Evolutionary conservation across 805 yeast genomes (phyloP), one percentile per base, ranked within the genome.

Genomic region (Sugiyamaella boreocaroliniensis): DNA sequence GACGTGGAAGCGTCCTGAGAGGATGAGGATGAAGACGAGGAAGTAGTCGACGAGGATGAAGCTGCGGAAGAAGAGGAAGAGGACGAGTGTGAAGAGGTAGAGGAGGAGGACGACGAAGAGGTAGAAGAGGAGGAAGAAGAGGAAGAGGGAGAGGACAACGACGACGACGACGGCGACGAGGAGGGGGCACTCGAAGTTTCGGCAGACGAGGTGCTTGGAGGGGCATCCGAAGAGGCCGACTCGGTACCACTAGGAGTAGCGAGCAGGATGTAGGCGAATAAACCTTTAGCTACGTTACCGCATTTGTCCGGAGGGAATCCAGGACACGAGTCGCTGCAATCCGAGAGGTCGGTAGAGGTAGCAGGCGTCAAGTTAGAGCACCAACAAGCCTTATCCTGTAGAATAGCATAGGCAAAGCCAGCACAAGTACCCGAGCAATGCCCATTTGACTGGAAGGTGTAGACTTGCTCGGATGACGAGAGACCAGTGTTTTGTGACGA

Each of bases 361-460:
- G 61, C 70, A 0, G 88, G 87, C 18, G 74, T 65, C 8, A 61
- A 56, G 60, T 82, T 74, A 5, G 86, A 74, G 62, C 89, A 83
- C 83, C 85, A 83, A 64, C 89, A 83, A 45, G 68, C 40, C 40
- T 67, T 55, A n/a, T 71, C 73, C 57, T 71, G 80, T 40, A 82
- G 66, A 42, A 83, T 74, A 15, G 81, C 88, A 53, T 73, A 79
- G 9, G 79, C 72, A 55, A 69, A 76, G 7, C 77, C 77, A 1
- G 51, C 15, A 61, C 88, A 83, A 18, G 69, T 64, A 45, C 68
- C 71, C 2, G 71, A 60, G 62, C 89, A 83, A 10, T 61, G 63
- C 2, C 89, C 89, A 57, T 74, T 77, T 19, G 76, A 68, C 61
- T 73, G 76, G 52, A 57, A 76, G 20, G 52, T 53, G 51, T 43